These are phyloP conservation scores for Prunus dulcis DNA, from an alignment of 306 rosid genomes.

Conservation along the genomic window DNA sequence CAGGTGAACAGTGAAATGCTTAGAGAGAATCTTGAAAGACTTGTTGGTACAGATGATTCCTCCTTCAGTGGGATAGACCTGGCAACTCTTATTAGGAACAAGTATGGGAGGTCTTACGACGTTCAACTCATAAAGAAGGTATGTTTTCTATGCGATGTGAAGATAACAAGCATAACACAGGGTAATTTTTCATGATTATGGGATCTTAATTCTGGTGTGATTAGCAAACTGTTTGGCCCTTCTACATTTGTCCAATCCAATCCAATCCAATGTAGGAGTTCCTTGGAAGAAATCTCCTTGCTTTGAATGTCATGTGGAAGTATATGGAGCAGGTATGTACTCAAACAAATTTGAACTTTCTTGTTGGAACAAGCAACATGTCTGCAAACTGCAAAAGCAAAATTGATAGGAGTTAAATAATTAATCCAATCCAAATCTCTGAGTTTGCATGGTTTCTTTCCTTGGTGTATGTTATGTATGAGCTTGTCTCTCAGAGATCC, in stretches of 20 bases:
- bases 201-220: neutral
- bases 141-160: conserved; percentile 1
- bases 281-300: conserved; percentile 93
- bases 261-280: conserved; percentile 56
- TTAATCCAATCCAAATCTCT: neutral
- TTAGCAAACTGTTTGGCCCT: neutral
- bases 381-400: neutral
- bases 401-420: neutral
- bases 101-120: conserved; percentile 91
- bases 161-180: neutral
- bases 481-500: conserved; percentile 55
- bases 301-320: conserved; percentile 99
- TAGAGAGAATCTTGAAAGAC: conserved; percentile 75
- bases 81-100: conserved; percentile 89
- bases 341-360: neutral
- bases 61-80: conserved; percentile 83
- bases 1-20: conserved; percentile 63
- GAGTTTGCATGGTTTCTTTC: neutral
- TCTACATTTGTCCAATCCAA: conserved; percentile 3
- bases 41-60: conserved; percentile 87
- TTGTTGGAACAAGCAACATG: neutral
- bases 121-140: conserved; percentile 96
- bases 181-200: neutral
- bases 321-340: conserved; percentile 85
- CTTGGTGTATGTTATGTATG: neutral